phyloP scores from a whole-genome alignment of 306 rosid genomes.

The Nissolia schottii region DNA sequence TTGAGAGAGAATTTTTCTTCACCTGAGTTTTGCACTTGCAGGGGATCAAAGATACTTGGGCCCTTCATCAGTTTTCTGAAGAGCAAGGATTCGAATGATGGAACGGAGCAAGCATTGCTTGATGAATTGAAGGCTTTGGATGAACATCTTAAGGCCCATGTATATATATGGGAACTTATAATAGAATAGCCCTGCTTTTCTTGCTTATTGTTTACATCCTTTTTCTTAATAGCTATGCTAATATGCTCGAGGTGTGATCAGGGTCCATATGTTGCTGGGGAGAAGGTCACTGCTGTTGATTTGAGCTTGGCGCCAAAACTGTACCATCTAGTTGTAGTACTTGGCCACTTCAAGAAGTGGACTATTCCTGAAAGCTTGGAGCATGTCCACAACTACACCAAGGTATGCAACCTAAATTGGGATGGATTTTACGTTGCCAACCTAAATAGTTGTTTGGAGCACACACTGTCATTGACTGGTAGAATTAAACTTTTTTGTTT shows the following conservation, averaged over 20 bases:
- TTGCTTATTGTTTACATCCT: not conserved
- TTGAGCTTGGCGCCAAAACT: slow-evolving; percentile 90
- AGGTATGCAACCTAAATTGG: slow-evolving; percentile 53
- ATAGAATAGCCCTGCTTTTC: not conserved
- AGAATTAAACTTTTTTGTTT: not conserved
- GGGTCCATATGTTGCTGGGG: slow-evolving; percentile 92
- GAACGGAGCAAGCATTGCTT: slow-evolving; percentile 77
- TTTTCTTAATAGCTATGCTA: not conserved
- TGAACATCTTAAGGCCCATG: slow-evolving; percentile 80
- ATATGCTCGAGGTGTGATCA: slow-evolving; percentile 29
- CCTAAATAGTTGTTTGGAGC: not conserved
- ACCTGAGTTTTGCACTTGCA: slow-evolving; percentile 24
- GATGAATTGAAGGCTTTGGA: slow-evolving; percentile 68
- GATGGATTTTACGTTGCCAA: not conserved
- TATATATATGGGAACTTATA: slow-evolving; percentile 35
- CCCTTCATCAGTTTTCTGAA: slow-evolving; percentile 57
- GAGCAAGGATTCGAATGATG: slow-evolving; percentile 88
- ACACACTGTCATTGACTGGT: not conserved
- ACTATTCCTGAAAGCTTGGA: slow-evolving; percentile 52
- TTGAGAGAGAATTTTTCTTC: not conserved
- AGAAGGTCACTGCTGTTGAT: slow-evolving; percentile 77
- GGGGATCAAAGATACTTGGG: slow-evolving; percentile 80
- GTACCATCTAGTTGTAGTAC: slow-evolving; percentile 69
- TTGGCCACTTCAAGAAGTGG: slow-evolving; percentile 89
- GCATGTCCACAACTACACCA: slow-evolving; percentile 47